A percentile compares a stretch with the other conserved stretches of the same genome.
Conservation (phyloP, 75 land plant species). For the Isoetes taiwanensis region DNA sequence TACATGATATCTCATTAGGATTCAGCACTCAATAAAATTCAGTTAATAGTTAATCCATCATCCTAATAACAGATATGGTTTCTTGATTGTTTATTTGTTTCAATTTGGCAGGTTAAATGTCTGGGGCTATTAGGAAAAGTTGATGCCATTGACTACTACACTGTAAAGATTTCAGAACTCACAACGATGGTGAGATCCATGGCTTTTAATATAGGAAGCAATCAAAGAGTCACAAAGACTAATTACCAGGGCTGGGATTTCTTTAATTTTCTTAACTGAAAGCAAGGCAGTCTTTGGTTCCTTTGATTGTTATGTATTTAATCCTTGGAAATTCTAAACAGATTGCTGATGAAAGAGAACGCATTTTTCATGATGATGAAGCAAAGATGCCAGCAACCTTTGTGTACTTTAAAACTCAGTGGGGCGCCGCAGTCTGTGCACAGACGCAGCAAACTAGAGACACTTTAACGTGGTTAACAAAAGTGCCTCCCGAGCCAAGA, state of each 20-base stretch:
- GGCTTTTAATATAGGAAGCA: neutral
- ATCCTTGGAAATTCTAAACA: constrained; percentile 2
- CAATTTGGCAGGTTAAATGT: constrained; percentile 50
- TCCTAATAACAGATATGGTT: neutral
- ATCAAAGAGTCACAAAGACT: neutral
- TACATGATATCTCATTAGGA: neutral
- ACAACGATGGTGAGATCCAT: constrained; percentile 28
- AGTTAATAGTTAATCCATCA: neutral
- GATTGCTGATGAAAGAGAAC: constrained; percentile 35
- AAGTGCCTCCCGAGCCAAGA: constrained; percentile 91
- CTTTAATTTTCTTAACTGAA: neutral
- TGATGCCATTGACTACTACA: constrained; percentile 67
- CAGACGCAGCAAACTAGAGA: constrained; percentile 88
- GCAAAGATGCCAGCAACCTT: constrained; percentile 81
- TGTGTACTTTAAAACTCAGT: constrained; percentile 82
- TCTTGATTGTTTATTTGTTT: neutral
- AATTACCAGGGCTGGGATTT: neutral
- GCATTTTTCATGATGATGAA: constrained; percentile 36
- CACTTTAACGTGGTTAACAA: constrained; percentile 86
- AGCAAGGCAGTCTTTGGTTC: neutral
- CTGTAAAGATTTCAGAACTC: constrained; percentile 34
- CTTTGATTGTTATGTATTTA: neutral
- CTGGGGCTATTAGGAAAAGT: constrained; percentile 72
- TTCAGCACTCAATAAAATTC: neutral
- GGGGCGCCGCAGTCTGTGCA: constrained; percentile 94